phyloP scores from a whole-genome alignment of 2,329 filamentous ascomycete species.

The Colletotrichum sp. region DNA sequence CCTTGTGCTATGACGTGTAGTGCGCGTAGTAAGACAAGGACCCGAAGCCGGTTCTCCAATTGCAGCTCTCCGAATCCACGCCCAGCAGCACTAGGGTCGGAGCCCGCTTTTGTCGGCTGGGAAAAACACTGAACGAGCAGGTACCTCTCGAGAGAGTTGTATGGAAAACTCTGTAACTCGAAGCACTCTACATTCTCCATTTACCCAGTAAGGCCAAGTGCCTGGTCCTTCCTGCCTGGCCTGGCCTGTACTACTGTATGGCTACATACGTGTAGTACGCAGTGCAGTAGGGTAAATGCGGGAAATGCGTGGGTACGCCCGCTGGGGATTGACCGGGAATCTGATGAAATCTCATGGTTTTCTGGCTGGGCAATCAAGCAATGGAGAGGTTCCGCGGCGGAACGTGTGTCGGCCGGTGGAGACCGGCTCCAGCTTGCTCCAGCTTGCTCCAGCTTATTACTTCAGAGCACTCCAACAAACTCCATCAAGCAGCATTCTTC shows the following conservation, averaged over 20 bases:
- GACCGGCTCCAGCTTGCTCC: neutral
- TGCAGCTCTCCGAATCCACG: conserved; percentile 6
- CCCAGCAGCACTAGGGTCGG: conserved; percentile 11
- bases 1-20: conserved; percentile 13
- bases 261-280: neutral
- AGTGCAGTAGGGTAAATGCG: neutral
- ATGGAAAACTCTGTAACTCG: neutral
- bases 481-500: neutral
- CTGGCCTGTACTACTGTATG: neutral
- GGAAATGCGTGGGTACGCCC: neutral
- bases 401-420: conserved; percentile 13
- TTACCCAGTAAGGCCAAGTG: neutral
- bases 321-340: neutral
- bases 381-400: conserved; percentile 17
- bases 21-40: conserved; percentile 20
- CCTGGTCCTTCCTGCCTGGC: neutral
- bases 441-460: neutral
- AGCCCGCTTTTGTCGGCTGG: conserved; percentile 15
- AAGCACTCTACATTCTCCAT: neutral
- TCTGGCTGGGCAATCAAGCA: neutral
- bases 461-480: neutral
- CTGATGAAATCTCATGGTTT: neutral
- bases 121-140: neutral
- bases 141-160: neutral
- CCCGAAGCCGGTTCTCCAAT: conserved; percentile 13